phyloP scores from a whole-genome alignment of 1,284 basidiomycete genomes.

The Stygiomarasmius scandens region DNA sequence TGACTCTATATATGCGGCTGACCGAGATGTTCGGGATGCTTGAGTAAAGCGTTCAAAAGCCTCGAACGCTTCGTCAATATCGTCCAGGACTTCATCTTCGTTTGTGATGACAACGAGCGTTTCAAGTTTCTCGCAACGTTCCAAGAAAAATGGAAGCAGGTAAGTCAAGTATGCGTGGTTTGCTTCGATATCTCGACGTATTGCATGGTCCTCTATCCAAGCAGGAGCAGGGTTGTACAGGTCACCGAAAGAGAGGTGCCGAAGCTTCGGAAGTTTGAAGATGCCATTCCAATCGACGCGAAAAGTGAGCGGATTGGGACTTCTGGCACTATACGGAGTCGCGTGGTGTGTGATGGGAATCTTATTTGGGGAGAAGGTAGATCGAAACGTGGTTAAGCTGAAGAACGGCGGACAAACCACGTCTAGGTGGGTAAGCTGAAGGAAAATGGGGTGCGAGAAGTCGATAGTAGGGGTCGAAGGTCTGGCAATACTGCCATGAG shows the following conservation, averaged over 20 bases:
- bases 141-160: constrained; percentile 23
- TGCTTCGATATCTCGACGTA: constrained; percentile 17
- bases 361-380: neutral
- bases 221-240: neutral
- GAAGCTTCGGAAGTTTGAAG: constrained; percentile 28
- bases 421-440: constrained; percentile 33
- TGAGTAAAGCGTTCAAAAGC: neutral
- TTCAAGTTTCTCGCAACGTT: constrained; percentile 21
- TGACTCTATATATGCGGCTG: neutral
- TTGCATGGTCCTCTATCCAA: neutral
- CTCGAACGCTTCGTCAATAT: constrained; percentile 1
- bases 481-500: neutral
- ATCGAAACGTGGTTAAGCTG: neutral
- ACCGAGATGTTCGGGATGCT: neutral
- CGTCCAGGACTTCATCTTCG: constrained; percentile 12
- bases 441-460: constrained; percentile 22
- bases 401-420: constrained; percentile 28
- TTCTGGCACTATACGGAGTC: neutral
- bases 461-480: neutral
- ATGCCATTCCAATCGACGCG: constrained; percentile 29
- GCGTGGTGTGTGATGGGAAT: neutral
- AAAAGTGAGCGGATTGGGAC: neutral
- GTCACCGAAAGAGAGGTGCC: constrained; percentile 32
- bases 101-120: constrained; percentile 28
- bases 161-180: constrained; percentile 22